Percentiles rank a stretch among this genome's conserved stretches.
These are phyloP conservation scores for Beauveria asiatica DNA, from an alignment of 2,329 filamentous ascomycete species.

Conservation along the genomic window DNA sequence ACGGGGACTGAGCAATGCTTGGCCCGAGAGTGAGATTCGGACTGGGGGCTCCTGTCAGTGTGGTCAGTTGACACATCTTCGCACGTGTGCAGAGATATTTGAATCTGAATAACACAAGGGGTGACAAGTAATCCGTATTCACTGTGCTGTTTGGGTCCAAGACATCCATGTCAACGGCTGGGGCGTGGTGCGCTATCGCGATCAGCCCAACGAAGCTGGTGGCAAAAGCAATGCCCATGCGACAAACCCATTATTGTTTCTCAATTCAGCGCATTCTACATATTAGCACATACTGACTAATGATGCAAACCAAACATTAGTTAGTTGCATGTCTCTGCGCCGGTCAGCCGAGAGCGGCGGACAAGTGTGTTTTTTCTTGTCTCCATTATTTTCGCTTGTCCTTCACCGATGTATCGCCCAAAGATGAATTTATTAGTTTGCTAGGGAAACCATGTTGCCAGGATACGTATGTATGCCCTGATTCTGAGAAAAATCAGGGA, in stretches of 20 bases:
- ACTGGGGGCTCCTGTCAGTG: not conserved
- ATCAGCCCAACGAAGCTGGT: too few relatives aligned
- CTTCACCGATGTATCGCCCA: not conserved
- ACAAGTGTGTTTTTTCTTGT: not conserved
- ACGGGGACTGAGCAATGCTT: not conserved
- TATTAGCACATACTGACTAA: too few relatives aligned
- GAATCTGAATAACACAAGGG: not conserved
- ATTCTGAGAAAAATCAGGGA: slow-evolving; percentile 2
- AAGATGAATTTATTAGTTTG: not conserved
- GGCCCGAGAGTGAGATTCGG: not conserved
- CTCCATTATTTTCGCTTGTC: not conserved
- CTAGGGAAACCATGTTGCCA: not conserved
- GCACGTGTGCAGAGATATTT: not conserved
- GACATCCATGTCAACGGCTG: too few relatives aligned
- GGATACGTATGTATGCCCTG: not conserved
- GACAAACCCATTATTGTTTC: too few relatives aligned
- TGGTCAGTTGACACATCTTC: not conserved
- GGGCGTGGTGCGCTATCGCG: too few relatives aligned
- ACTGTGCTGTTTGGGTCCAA: not conserved
- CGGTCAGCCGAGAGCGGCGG: not conserved
- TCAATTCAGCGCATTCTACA: too few relatives aligned
- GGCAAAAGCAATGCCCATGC: too few relatives aligned
- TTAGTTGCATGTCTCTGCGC: not conserved
- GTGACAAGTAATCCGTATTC: not conserved
- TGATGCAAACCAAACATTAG: too few relatives aligned